Conservation (phyloP, 441 rosid genomes). For the Corymbia citriodora region DNA sequence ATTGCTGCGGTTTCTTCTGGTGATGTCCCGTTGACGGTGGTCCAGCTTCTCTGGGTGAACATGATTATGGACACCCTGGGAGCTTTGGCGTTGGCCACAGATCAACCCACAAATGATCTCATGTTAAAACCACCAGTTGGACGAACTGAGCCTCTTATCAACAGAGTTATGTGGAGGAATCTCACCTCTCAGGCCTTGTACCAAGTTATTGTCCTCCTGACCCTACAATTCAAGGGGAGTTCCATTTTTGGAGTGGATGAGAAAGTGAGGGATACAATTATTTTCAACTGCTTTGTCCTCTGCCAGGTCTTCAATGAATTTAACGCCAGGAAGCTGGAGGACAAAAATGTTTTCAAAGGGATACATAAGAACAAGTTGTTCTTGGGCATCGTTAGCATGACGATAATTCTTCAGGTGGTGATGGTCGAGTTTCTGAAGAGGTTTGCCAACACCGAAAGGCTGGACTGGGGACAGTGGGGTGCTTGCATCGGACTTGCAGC, state of each 20-base stretch:
- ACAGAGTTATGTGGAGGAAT: too few relatives aligned
- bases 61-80: constrained; percentile 8
- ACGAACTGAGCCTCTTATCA: neutral
- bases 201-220: too few relatives aligned
- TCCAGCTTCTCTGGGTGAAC: constrained; percentile 10
- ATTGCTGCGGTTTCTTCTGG: neutral
- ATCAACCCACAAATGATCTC: constrained; percentile 2
- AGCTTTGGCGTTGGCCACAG: constrained; percentile 1
- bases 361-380: neutral
- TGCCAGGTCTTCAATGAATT: neutral
- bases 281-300: neutral
- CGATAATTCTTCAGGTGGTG: neutral
- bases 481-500: neutral
- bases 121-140: neutral
- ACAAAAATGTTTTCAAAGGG: neutral
- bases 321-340: neutral
- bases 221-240: too few relatives aligned
- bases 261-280: neutral
- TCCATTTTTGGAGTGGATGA: neutral
- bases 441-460: neutral
- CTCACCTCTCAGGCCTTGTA: too few relatives aligned
- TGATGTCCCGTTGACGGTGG: neutral
- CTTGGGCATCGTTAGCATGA: neutral
- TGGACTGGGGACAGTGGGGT: neutral
- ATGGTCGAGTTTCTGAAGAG: neutral